Conservation (phyloP, 345 rosid species). For the Gossypium anomalum region DNA sequence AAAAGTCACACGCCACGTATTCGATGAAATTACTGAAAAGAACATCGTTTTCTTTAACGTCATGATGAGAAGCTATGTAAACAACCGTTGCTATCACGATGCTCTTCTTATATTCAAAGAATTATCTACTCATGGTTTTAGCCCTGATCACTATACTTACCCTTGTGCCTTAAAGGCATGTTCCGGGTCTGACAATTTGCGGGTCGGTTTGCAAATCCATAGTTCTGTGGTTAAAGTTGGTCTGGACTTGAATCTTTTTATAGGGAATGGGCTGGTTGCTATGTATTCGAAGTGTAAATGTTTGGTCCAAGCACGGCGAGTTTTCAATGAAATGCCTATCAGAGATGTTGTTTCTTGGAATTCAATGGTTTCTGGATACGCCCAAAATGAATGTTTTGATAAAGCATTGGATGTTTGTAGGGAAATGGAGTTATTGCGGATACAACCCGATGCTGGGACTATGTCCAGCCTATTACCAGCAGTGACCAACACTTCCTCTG, state of each 20-base stretch:
- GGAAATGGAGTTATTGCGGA: constrained; percentile 45
- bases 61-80: constrained; percentile 70
- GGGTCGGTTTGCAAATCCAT: constrained; percentile 57
- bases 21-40: constrained; percentile 61
- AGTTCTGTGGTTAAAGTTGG: constrained; percentile 47
- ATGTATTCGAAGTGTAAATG: constrained; percentile 70
- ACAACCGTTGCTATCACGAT: constrained; percentile 38
- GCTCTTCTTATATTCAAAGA: constrained; percentile 40
- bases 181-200: constrained; percentile 47
- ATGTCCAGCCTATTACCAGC: constrained; percentile 73
- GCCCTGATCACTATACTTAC: constrained; percentile 62
- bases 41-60: constrained; percentile 66
- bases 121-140: constrained; percentile 36
- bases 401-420: constrained; percentile 61
- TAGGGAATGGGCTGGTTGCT: constrained; percentile 60
- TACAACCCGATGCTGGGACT: constrained; percentile 59
- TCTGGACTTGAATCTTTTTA: constrained; percentile 44
- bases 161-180: constrained; percentile 75
- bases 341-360: constrained; percentile 79
- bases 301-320: constrained; percentile 50
- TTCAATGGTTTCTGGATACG: constrained; percentile 60
- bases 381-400: constrained; percentile 54
- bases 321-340: constrained; percentile 53
- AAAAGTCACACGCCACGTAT: constrained; percentile 46
- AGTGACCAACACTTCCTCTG: constrained; percentile 46